Evolutionary conservation across 2,329 filamentous ascomycete species (phyloP), one percentile per base, ranked within the genome.

Genomic region (Tetracladium maxilliforme): DNA sequence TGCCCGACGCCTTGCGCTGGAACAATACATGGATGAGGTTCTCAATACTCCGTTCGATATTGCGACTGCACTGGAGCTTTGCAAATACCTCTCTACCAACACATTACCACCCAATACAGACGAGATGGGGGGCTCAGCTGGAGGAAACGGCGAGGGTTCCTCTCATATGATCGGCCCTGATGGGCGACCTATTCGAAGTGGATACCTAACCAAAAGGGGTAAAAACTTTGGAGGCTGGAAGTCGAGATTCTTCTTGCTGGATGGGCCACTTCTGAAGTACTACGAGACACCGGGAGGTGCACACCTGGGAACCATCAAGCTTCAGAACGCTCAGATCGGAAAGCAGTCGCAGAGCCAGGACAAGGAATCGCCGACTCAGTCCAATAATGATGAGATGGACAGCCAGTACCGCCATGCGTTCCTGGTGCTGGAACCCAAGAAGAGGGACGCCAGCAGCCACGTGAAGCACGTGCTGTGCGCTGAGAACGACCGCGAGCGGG

Each of bases 181-280:
- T 38, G 70, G 72, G 4, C 70, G 73, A 24, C 71, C 77, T 7
- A 63, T 74, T 30, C 83, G 82, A 43, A 86, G 75, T 43, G 90
- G 90, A 7, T 98, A 95, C 48, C 57, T 98, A 24, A 95, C 90
- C 3, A 98, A 98, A 56, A 71, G 81, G 38, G 90, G 90, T 24
- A 98, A 98, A 61, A 95, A 95, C 43, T 98, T 98, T 53, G 90
- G 90, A 25, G 90, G 90, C 24, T 98, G 90, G 90, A 98, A 98
- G 52, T 86, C 84, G 8, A 58, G 74, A 29, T 79, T 70, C 41
- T 80, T 80, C 41, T 61, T 76, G 10, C 55, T 81, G 4, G 69
- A 80, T 38, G 73, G 72, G 7, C 66, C 75, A 5, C 62, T 75
- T 29, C 55, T 98, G 40, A 84, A 79, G 40, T 98, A 98, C 47